Evolutionary conservation across 1,284 basidiomycete species (phyloP).

Genomic region (Pterulicium gracile): DNA sequence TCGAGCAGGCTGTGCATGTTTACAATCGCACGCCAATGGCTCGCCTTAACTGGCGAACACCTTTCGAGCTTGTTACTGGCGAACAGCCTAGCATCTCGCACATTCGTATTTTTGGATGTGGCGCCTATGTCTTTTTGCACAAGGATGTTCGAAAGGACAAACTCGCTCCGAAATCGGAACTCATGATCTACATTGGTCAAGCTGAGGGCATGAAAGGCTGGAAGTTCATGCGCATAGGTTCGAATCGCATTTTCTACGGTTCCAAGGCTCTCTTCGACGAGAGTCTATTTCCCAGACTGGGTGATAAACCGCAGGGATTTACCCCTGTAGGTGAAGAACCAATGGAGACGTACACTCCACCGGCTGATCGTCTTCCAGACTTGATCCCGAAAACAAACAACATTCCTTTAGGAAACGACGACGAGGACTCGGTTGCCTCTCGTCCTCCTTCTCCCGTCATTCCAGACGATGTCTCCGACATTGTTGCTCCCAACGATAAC

Average conservation of each 20-base stretch:
- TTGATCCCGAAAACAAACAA: conserved; percentile 1
- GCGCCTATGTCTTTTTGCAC: conserved; percentile 10
- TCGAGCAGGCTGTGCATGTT: conserved; percentile 13
- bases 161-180: conserved; percentile 11
- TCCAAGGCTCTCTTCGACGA: conserved; percentile 15
- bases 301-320: conserved; percentile 1
- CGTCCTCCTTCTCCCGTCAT: neutral
- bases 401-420: neutral
- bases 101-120: conserved; percentile 15
- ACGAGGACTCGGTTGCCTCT: neutral
- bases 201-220: conserved; percentile 11
- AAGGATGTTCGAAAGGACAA: conserved; percentile 10
- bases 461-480: neutral
- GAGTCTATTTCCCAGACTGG: conserved; percentile 11
- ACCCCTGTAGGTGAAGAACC: conserved; percentile 5
- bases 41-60: conserved; percentile 1
- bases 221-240: conserved; percentile 13
- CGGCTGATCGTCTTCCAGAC: too few species aligned
- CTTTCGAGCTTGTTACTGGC: conserved; percentile 7
- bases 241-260: conserved; percentile 8
- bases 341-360: too few species aligned
- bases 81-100: conserved; percentile 13
- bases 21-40: conserved; percentile 15
- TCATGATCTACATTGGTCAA: conserved; percentile 12
- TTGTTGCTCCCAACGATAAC: neutral